Conservation (phyloP, 2,329 filamentous ascomycete species). For the Paracoccidioides lutzii region DNA sequence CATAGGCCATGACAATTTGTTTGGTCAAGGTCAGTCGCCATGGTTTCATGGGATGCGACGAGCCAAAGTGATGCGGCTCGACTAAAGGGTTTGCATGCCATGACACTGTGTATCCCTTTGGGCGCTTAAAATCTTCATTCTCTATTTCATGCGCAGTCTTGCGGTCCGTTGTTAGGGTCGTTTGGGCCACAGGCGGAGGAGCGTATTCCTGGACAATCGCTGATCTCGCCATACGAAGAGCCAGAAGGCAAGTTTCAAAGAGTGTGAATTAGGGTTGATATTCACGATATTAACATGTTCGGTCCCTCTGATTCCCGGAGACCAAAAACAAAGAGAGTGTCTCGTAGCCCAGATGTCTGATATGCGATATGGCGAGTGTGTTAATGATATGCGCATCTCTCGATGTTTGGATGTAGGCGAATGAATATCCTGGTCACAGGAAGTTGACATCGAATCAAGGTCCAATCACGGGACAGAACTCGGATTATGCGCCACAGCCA, state of each 20-base stretch:
- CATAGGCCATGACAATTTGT: slow-evolving; percentile 85
- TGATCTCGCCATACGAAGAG: slow-evolving; percentile 29
- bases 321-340: neutral
- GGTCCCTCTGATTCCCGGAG: neutral
- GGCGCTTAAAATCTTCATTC: slow-evolving; percentile 58
- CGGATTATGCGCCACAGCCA: neutral
- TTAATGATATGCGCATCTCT: neutral
- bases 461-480: neutral
- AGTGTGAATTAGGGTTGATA: neutral
- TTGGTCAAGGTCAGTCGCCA: slow-evolving; percentile 95
- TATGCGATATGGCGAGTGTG: neutral
- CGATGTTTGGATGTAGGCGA: neutral
- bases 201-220: slow-evolving; percentile 40
- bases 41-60: slow-evolving; percentile 97
- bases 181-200: slow-evolving; percentile 22
- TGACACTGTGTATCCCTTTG: slow-evolving; percentile 79
- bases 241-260: slow-evolving; percentile 18
- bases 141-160: slow-evolving; percentile 43
- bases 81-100: slow-evolving; percentile 93
- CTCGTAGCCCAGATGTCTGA: neutral
- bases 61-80: slow-evolving; percentile 92
- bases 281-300: neutral
- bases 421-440: neutral
- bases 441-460: neutral
- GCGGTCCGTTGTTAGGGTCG: slow-evolving; percentile 36